Conservation (phyloP, 768 basidiomycete species). For the Suillus alpinus region DNA sequence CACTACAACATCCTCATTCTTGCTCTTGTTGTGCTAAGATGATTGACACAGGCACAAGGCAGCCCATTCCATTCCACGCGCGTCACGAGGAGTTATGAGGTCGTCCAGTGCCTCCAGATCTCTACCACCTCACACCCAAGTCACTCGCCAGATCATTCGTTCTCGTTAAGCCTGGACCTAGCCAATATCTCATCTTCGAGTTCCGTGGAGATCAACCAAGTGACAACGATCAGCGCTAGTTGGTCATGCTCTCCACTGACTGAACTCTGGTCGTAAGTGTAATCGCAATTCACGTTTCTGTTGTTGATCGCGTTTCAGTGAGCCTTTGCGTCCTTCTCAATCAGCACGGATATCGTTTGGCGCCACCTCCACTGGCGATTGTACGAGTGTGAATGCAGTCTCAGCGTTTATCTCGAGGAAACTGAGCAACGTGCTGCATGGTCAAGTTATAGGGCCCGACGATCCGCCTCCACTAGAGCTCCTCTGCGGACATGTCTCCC, state of each 20-base stretch:
- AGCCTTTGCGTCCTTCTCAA: constrained; percentile 45
- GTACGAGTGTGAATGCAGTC: constrained; percentile 40
- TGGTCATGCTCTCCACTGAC: constrained; percentile 57
- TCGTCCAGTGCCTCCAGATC: constrained; percentile 56
- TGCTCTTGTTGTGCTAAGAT: constrained; percentile 4
- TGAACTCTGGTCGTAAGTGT: constrained; percentile 42
- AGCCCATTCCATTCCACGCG: constrained; percentile 57
- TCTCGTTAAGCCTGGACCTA: constrained; percentile 53
- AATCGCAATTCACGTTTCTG: not conserved
- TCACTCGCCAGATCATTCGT: constrained; percentile 45
- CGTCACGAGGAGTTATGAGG: constrained; percentile 53
- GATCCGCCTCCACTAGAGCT: constrained; percentile 55
- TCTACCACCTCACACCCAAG: constrained; percentile 51
- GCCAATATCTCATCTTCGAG: constrained; percentile 45
- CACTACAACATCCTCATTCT: not conserved
- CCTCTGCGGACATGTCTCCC: constrained; percentile 43
- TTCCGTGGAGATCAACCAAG: constrained; percentile 49
- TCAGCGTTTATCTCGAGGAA: constrained; percentile 50
- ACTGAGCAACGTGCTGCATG: constrained; percentile 50
- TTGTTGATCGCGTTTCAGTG: constrained; percentile 31
- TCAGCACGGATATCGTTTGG: constrained; percentile 43
- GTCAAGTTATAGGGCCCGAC: constrained; percentile 35
- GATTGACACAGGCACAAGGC: constrained; percentile 39
- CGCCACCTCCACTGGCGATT: constrained; percentile 36
- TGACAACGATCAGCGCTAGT: constrained; percentile 63